Percentiles rank a stretch among this genome's conserved stretches.
These are phyloP conservation scores for Papiliotrema laurentii DNA, from an alignment of 1,284 basidiomycete species.

Conservation along the genomic window DNA sequence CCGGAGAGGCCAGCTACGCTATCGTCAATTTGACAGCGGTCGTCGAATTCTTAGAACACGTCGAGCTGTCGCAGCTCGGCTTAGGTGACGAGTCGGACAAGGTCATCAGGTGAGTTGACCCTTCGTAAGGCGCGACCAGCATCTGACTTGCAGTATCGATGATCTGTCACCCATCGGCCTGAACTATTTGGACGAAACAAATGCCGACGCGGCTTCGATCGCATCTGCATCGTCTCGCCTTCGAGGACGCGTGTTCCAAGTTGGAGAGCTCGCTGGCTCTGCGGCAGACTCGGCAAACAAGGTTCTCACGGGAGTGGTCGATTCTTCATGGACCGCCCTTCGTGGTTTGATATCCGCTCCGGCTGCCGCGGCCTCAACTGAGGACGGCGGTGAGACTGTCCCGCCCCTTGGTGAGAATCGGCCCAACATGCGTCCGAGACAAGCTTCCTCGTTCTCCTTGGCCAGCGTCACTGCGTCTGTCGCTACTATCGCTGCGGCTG, in stretches of 20 bases:
- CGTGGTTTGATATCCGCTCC: conserved; percentile 56
- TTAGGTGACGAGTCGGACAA: conserved; percentile 60
- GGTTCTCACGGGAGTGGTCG: conserved; percentile 75
- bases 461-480: conserved; percentile 67
- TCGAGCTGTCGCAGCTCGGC: conserved; percentile 76
- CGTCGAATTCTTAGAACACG: conserved; percentile 87
- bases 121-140: not conserved
- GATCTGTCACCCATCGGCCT: conserved; percentile 73
- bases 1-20: conserved; percentile 85
- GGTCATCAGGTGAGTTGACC: conserved; percentile 54
- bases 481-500: conserved; percentile 51
- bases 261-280: conserved; percentile 61
- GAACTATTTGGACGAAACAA: conserved; percentile 37
- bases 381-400: conserved; percentile 20
- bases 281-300: conserved; percentile 74
- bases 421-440: conserved; percentile 50
- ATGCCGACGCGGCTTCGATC: conserved; percentile 40
- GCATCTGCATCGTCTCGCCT: conserved; percentile 47
- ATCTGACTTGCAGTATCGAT: conserved; percentile 52
- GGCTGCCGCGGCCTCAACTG: conserved; percentile 33
- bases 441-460: conserved; percentile 73
- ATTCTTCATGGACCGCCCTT: conserved; percentile 74
- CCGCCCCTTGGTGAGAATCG: conserved; percentile 8
- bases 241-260: conserved; percentile 69
- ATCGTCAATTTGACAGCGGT: conserved; percentile 90